phyloP scores from a whole-genome alignment of 192 early-diverging fungal genomes.

The Coemansia sp. region DNA sequence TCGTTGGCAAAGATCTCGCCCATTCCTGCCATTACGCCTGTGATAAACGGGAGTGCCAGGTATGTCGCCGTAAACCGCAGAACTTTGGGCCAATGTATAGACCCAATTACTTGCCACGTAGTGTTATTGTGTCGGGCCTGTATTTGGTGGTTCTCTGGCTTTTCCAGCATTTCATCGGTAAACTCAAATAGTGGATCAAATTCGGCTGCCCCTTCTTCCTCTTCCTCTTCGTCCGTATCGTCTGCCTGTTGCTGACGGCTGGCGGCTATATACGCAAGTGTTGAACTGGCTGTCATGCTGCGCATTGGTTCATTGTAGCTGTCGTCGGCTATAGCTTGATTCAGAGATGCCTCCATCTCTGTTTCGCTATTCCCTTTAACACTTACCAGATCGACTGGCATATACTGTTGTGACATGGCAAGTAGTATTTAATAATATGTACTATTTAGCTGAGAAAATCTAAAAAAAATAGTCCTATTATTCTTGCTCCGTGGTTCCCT shows the following conservation, averaged over 20 bases:
- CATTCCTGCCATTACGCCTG: slow-evolving; percentile 65
- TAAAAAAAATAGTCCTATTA: neutral
- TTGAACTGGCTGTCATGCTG: neutral
- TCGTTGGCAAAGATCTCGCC: slow-evolving; percentile 86
- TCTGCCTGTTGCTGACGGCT: neutral
- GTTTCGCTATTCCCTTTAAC: neutral
- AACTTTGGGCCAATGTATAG: slow-evolving; percentile 14
- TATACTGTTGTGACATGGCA: slow-evolving; percentile 3
- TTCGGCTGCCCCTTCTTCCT: slow-evolving; percentile 8
- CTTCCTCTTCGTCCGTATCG: neutral
- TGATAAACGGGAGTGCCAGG: slow-evolving; percentile 56
- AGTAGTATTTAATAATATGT: neutral
- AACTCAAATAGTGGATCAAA: slow-evolving; percentile 14
- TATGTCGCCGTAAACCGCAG: slow-evolving; percentile 40
- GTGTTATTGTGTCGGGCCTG: neutral
- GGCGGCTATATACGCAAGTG: slow-evolving; percentile 15
- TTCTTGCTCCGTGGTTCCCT: neutral
- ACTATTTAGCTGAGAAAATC: neutral
- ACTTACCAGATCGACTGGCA: neutral
- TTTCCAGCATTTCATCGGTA: slow-evolving; percentile 7
- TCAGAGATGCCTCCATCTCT: neutral
- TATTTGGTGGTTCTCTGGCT: neutral
- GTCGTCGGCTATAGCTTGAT: neutral
- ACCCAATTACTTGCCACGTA: slow-evolving; percentile 7
- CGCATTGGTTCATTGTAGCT: neutral